A percentile compares a stretch with the other conserved stretches of the same genome.
phyloP scores from a whole-genome alignment of 2,329 filamentous ascomycete species.

The Diaporthe capsici region DNA sequence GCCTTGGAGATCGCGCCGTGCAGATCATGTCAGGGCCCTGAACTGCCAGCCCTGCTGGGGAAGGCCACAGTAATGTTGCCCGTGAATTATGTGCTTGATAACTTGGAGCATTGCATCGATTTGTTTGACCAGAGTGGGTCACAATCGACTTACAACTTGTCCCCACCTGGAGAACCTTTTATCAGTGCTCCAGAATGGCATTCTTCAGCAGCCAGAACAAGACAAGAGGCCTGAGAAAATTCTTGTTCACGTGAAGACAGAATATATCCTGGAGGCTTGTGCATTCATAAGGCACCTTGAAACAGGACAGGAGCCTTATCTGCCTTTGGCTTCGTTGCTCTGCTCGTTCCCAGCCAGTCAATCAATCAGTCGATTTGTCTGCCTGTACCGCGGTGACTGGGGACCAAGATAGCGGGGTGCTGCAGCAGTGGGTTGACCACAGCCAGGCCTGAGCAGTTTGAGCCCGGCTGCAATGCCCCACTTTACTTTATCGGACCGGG shows the following conservation, averaged over 20 bases:
- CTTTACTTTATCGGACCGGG: conserved; percentile 21
- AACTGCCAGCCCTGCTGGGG: not conserved
- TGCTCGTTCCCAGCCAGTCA: not conserved
- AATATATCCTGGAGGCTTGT: not conserved
- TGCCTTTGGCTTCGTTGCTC: not conserved
- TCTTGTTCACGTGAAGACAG: not conserved
- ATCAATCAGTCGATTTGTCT: not conserved
- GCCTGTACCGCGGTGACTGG: not conserved
- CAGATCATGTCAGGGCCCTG: not conserved
- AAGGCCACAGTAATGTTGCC: not conserved
- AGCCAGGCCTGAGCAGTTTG: not conserved
- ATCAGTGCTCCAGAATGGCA: not conserved
- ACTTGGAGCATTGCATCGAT: not conserved
- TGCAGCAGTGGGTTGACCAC: not conserved
- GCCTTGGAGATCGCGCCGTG: conserved; percentile 12
- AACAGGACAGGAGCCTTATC: not conserved
- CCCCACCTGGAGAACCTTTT: not conserved
- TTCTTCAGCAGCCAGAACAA: not conserved
- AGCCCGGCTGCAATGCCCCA: not conserved
- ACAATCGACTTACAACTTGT: not conserved
- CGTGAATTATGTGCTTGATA: not conserved
- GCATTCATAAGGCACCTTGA: not conserved
- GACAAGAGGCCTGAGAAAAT: not conserved
- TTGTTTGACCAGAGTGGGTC: not conserved
- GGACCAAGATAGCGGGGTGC: not conserved